Base-by-base conservation (phyloP, 176 grass and related monocot species). In the Carex littledalei region DNA sequence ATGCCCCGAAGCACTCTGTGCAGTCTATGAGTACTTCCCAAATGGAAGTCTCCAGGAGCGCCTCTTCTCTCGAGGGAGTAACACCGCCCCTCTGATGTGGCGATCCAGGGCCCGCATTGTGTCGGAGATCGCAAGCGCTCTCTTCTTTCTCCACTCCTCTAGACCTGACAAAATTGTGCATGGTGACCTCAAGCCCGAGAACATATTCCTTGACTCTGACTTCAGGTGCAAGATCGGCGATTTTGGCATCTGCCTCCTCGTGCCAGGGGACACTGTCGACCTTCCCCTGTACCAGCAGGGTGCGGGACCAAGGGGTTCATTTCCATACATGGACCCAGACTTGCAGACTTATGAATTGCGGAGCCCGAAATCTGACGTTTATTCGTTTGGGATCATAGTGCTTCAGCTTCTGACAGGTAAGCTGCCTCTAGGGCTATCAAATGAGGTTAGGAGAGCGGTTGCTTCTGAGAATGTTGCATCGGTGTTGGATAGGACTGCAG, bases 91-190 rank as follows among this genome's bases (percentile, higher is more conserved):
- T 14, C 4, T 97, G 62, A 80, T 58, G 49, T 97, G 94, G 94
- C 92, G 82, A 80, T 88, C 91, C 50, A 89, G 94, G 72, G 78
- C 84, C 1, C 84, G 87, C 21, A 85, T 94, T 66, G 41, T 92
- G 35, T 83, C 89, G 1, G 89, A 97, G 60, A 87, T 97, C 18
- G 89, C 90, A 12, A 88, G 86, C 56, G 89, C 84, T 3, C 79
- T 97, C 11, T 11, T 93, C 7, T 94, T 93, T 81, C 83, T 97
- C 71, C 94, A 93, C 79, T 90, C 89, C 11, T 84, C 22, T 76
- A 90, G 92, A 87, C 94, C 94, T 53, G 85, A 86, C 57, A 91
- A 90, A 63, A 91, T 94, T 62, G 49, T 97, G 79, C 92, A 94
- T 5, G 95, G 92, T 24, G 86, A 94, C 82, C 81, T 97, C 59